Evolutionary conservation across 495 filamentous ascomycete genomes (phyloP), one percentile per base, ranked within the genome.

Genomic region (Durotheca rogersii): DNA sequence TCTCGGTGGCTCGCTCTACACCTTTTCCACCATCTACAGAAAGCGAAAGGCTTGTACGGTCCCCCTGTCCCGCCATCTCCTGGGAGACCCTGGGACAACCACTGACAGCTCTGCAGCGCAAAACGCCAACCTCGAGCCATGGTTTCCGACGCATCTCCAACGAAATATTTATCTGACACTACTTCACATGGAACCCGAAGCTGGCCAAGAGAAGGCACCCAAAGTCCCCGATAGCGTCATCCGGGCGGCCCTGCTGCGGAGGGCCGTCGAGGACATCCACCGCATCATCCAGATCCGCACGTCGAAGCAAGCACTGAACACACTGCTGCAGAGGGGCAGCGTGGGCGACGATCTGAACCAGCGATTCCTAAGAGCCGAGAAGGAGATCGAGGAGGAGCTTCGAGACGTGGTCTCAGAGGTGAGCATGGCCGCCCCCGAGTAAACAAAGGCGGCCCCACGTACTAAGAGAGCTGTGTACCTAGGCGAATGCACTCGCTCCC

Each of bases 331-430:
- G 70, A 76, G 88, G 34, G 94, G 94, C 1, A 92, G 87, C 67
- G 90, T 98, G 1, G 92, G 94, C 6, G 94, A 98, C 70, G 93
- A 98, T 67, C 67, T 97, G 32, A 96, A 90, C 87, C 93, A 96
- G 73, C 77, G 93, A 30, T 95, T 96, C 66, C 64, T 81, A 60
- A 75, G 87, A 31, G 93, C 92, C 18, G 93, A 98, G 79, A 92
- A 92, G 76, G 93, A 97, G 75, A 94, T 95, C 74, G 90, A 98
- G 70, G 92, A 90, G 50, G 93, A 98, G 70, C 74, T 98, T 25
- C 77, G 86, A 53, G 93, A 98, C 72, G 90, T 96, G 32, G 89
- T 96, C 25, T 79, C 84, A 58, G 93, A 98, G 86, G 90, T 94
- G 67, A 44, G 40, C 37, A 21, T 15, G 14, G 7, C 21, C 12